Base-by-base conservation (phyloP, 2,329 filamentous ascomycete genomes). In the Xylaria sp. region DNA sequence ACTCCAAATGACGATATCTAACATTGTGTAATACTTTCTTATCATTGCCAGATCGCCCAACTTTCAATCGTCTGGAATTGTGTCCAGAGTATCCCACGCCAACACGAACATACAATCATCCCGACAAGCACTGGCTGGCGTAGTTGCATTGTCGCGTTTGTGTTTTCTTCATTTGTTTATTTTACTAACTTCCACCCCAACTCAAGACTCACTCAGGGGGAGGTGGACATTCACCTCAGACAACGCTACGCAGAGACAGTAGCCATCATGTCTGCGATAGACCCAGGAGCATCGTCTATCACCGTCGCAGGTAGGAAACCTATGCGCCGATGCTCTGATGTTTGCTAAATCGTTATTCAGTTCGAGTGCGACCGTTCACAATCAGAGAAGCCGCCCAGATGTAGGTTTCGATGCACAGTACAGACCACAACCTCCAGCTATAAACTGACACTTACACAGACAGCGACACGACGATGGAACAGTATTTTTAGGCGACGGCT, bases 371-470 rank as follows among this genome's bases (percentile, higher is more conserved):
- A 74, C 90, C 90, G 5, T 92, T 92, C 75, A 92, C 90, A 12
- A 98, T 98, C 75, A 87, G 94, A 83, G 96, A 99, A 86, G 96
- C 96, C 74, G 96, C 96, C 48, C 95, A 98, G 83, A 84, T 99
- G 85, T 91, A 84, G 65, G 86, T 75, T 55, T 16, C 57, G 21
- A 10, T 9, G 27, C 55, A 53, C 37, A n/a, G 9, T 55, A 35
- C 37, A 50, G 25, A 27, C 40, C 25, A 4, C 29, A 18, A 18
- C 8, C 0, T 29, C 2, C n/a, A 57, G 29, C 18, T 16, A 23
- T 13, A 54, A 23, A n/a, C 70, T 76, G 57, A 76, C 71, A 25
- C 37, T 12, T 51, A 32, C 47, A 13, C 72, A 89, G 87, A 74
- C 86, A 89, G 60, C 88, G 86, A 78, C 87, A 82, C 76, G 95